Evolutionary conservation across 805 yeast species (phyloP).

Genomic region (Kodamaea neixiangensis): DNA sequence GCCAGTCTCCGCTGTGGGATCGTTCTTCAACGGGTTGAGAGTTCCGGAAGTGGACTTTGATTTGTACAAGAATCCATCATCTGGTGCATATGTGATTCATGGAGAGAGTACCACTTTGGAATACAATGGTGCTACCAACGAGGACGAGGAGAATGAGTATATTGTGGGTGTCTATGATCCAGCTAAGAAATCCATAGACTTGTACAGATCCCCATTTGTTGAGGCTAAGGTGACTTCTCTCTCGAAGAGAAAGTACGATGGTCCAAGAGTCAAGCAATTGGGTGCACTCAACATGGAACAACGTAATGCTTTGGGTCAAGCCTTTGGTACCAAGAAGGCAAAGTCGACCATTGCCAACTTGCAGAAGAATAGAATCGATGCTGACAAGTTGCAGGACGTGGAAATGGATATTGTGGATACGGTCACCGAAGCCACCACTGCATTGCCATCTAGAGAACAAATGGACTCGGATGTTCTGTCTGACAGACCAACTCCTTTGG

Average conservation of each 20-base stretch:
- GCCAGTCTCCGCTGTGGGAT: slow-evolving; percentile 57
- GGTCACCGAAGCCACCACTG: slow-evolving; percentile 67
- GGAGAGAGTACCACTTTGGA: slow-evolving; percentile 77
- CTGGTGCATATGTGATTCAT: slow-evolving; percentile 56
- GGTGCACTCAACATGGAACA: slow-evolving; percentile 54
- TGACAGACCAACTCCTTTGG: slow-evolving; percentile 83
- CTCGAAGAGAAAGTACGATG: slow-evolving; percentile 53
- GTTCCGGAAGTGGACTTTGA: slow-evolving; percentile 66
- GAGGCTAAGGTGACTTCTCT: slow-evolving; percentile 64
- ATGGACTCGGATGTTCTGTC: slow-evolving; percentile 56
- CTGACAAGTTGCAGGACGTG: slow-evolving; percentile 71
- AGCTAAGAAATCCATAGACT: slow-evolving; percentile 58
- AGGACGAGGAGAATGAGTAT: slow-evolving; percentile 49
- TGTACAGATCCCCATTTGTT: slow-evolving; percentile 64
- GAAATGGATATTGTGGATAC: slow-evolving; percentile 83
- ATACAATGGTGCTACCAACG: slow-evolving; percentile 59
- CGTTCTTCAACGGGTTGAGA: slow-evolving; percentile 77
- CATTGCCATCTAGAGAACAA: slow-evolving; percentile 70
- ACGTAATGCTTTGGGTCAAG: slow-evolving; percentile 88
- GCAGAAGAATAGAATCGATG: slow-evolving; percentile 83
- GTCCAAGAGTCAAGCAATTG: slow-evolving; percentile 65
- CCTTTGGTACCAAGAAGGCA: slow-evolving; percentile 96
- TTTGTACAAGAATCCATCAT: slow-evolving; percentile 49
- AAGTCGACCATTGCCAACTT: slow-evolving; percentile 82
- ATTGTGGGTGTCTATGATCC: slow-evolving; percentile 80